phyloP scores from a whole-genome alignment of 2,329 filamentous ascomycete genomes.

The Thyridium curvatum region DNA sequence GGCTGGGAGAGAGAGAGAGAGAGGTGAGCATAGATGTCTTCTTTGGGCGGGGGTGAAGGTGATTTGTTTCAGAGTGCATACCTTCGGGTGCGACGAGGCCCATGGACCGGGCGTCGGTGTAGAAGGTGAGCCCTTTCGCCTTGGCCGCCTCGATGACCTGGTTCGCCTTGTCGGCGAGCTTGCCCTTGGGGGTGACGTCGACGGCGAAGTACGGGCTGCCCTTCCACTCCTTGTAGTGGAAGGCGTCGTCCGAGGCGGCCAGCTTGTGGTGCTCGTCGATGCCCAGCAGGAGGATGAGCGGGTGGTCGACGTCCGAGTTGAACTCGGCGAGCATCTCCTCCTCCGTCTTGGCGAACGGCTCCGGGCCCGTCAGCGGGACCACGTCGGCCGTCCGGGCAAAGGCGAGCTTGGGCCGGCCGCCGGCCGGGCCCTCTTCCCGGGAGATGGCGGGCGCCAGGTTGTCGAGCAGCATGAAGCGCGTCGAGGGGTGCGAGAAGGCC shows the following conservation, averaged over 20 bases:
- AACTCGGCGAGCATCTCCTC: conserved; percentile 66
- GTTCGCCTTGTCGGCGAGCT: conserved; percentile 51
- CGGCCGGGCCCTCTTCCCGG: conserved; percentile 22
- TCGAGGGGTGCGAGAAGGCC: conserved; percentile 59
- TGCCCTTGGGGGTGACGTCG: conserved; percentile 71
- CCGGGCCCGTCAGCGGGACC: conserved; percentile 59
- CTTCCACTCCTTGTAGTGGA: conserved; percentile 63
- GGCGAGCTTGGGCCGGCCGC: conserved; percentile 54
- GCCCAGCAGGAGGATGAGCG: conserved; percentile 79
- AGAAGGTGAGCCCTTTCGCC: conserved; percentile 56
- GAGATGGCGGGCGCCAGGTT: conserved; percentile 65
- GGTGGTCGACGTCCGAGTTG: conserved; percentile 61
- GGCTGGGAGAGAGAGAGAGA: conserved; percentile 51
- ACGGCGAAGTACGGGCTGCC: conserved; percentile 85
- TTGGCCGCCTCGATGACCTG: conserved; percentile 51
- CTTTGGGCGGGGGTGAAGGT: too few relatives aligned
- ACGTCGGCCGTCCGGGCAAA: conserved; percentile 67
- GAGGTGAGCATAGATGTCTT: too few relatives aligned
- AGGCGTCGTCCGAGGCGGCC: conserved; percentile 27
- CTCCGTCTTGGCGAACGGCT: conserved; percentile 67
- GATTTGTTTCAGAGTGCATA: conserved; percentile 18
- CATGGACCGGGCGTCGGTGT: conserved; percentile 46
- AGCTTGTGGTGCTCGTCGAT: conserved; percentile 56
- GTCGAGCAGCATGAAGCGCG: conserved; percentile 73
- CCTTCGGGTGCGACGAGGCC: conserved; percentile 40